These are phyloP conservation scores for Alliaria petiolata DNA, from an alignment of 345 rosid genomes.

Conservation along the genomic window DNA sequence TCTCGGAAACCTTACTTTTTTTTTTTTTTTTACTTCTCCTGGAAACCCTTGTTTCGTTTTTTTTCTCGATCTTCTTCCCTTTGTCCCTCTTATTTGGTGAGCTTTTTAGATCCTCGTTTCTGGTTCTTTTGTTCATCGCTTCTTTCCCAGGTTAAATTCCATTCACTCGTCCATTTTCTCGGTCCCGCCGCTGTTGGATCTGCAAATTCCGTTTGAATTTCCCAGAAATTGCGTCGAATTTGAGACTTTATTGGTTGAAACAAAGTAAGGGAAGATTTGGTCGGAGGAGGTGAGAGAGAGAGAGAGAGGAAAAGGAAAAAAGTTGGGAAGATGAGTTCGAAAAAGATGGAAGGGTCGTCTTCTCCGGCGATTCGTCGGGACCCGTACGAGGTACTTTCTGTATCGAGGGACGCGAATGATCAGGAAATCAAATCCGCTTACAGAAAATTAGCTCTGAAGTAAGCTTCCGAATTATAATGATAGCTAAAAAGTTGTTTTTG, in stretches of 20 bases:
- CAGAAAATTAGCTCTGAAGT: constrained; percentile 95
- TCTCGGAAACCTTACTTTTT: background rate
- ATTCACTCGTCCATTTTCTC: background rate
- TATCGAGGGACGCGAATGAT: constrained; percentile 78
- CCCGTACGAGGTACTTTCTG: constrained; percentile 87
- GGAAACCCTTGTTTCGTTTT: background rate
- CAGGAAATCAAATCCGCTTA: constrained; percentile 96
- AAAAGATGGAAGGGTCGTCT: constrained; percentile 63
- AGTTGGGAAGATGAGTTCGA: constrained; percentile 41
- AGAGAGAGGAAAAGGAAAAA: background rate
- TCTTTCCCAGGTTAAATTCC: background rate
- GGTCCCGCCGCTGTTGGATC: background rate
- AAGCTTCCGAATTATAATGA: constrained; percentile 22
- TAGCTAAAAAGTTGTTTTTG: background rate
- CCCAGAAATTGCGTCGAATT: background rate
- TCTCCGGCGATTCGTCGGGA: constrained; percentile 63
- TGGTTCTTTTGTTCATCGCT: background rate
- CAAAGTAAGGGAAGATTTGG: background rate
- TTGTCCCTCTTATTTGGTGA: background rate
- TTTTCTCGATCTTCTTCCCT: constrained; percentile 2
- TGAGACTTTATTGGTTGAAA: background rate
- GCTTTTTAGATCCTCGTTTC: constrained; percentile 8
- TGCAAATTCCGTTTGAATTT: background rate
- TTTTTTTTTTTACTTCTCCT: background rate
- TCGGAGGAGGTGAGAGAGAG: background rate